Evolutionary conservation across 2,329 filamentous ascomycete species (phyloP).

Genomic region (Thielaviopsis musarum): DNA sequence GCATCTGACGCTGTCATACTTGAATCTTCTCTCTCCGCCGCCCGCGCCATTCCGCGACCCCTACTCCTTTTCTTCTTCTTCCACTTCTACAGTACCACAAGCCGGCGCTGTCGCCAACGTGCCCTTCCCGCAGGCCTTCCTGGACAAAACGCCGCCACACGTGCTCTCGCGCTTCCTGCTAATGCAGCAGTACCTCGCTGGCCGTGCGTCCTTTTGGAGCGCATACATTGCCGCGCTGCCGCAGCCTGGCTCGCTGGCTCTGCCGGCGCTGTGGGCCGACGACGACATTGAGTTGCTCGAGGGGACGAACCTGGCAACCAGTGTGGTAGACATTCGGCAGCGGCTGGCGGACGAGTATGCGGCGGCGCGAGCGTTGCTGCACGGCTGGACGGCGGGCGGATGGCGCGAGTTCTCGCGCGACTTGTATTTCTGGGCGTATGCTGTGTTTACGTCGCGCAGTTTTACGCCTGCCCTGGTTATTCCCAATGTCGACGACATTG

Average conservation of each 20-base stretch:
- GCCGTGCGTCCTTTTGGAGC: constrained; percentile 44
- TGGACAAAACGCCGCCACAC: constrained; percentile 34
- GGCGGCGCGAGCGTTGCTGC: constrained; percentile 22
- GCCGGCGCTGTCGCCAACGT: constrained; percentile 7
- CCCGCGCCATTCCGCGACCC: constrained; percentile 13
- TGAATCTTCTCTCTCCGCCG: constrained; percentile 30
- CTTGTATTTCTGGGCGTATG: constrained; percentile 48
- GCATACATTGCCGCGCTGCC: constrained; percentile 52
- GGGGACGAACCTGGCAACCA: constrained; percentile 35
- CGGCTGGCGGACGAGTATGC: constrained; percentile 29
- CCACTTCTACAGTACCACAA: neutral
- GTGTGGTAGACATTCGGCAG: constrained; percentile 29
- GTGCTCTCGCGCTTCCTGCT: constrained; percentile 52
- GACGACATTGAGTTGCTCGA: constrained; percentile 40
- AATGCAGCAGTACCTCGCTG: constrained; percentile 47
- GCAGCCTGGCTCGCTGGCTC: constrained; percentile 36
- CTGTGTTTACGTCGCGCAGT: constrained; percentile 47
- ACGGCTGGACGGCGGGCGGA: constrained; percentile 15
- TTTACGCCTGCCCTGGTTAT: constrained; percentile 45
- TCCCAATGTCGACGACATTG: constrained; percentile 18
- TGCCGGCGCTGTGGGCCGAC: constrained; percentile 47
- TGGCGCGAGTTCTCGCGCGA: constrained; percentile 25
- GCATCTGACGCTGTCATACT: constrained; percentile 38
- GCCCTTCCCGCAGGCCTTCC: constrained; percentile 32
- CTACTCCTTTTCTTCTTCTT: neutral